Percentiles rank a stretch among this genome's conserved stretches.
Conservation (phyloP, 2,329 filamentous ascomycete species). For the Scopulariopsis brevicaulis region DNA sequence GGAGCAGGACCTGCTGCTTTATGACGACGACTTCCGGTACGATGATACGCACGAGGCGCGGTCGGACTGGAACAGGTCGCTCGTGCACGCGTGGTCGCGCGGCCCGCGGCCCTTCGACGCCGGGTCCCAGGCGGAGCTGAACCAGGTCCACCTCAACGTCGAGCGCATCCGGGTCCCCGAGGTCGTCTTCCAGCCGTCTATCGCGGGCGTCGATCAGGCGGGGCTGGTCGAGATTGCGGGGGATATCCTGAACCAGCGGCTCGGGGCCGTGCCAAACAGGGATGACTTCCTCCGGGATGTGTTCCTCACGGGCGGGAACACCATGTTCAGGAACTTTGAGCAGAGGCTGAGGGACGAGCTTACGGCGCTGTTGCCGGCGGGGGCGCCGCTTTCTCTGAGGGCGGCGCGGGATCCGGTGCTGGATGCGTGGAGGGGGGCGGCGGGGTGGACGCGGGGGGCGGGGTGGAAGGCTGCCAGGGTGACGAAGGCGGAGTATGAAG, state of each 20-base stretch:
- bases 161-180: slow-evolving; percentile 92
- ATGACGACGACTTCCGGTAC: slow-evolving; percentile 84
- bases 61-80: slow-evolving; percentile 85
- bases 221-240: slow-evolving; percentile 87
- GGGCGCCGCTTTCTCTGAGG: slow-evolving; percentile 56
- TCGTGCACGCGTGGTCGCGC: slow-evolving; percentile 81
- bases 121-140: slow-evolving; percentile 64
- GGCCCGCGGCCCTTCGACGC: slow-evolving; percentile 80
- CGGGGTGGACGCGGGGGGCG: slow-evolving; percentile 61
- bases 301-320: slow-evolving; percentile 91
- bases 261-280: slow-evolving; percentile 45
- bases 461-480: slow-evolving; percentile 56
- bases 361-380: slow-evolving; percentile 58
- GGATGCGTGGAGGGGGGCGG: slow-evolving; percentile 91
- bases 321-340: slow-evolving; percentile 77
- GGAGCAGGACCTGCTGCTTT: slow-evolving; percentile 73
- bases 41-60: slow-evolving; percentile 87
- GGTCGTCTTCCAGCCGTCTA: slow-evolving; percentile 83
- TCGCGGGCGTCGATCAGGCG: slow-evolving; percentile 86
- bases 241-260: slow-evolving; percentile 77
- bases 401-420: slow-evolving; percentile 65
- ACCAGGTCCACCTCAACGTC: slow-evolving; percentile 92
- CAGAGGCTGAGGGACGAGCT: slow-evolving; percentile 67
- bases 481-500: slow-evolving; percentile 70
- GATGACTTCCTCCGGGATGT: slow-evolving; percentile 71